Conservation (phyloP, 2,329 filamentous ascomycete species). For the Claviceps citrina region DNA sequence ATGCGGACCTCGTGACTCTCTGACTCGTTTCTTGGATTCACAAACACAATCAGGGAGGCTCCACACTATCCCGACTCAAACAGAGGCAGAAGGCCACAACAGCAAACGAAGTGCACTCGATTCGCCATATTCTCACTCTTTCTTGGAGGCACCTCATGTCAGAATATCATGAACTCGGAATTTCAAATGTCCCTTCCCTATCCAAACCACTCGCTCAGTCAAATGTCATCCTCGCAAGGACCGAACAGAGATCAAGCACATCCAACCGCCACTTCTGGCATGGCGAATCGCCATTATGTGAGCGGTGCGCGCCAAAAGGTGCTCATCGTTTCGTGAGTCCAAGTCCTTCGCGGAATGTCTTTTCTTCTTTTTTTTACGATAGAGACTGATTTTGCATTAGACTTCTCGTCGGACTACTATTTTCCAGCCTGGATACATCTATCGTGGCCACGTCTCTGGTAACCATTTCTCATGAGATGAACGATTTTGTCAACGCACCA, state of each 20-base stretch:
- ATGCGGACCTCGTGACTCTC: background rate
- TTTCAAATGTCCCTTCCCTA: slow-evolving; percentile 19
- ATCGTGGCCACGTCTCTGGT: slow-evolving; percentile 43
- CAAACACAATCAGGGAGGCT: background rate
- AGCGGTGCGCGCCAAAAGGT: slow-evolving; percentile 12
- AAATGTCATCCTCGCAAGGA: slow-evolving; percentile 13
- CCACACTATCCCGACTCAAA: background rate
- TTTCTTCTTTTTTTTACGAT: too few relatives aligned
- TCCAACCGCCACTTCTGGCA: background rate
- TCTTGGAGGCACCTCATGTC: background rate
- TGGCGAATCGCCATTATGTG: slow-evolving; percentile 2
- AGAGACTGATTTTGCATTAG: slow-evolving; percentile 14
- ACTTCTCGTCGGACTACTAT: slow-evolving; percentile 36
- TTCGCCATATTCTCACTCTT: background rate
- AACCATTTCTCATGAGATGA: slow-evolving; percentile 37
- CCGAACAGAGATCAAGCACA: background rate
- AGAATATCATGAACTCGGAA: slow-evolving; percentile 12
- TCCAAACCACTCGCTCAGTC: slow-evolving; percentile 18
- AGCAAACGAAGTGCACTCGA: slow-evolving; percentile 1
- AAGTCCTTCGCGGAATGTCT: too few relatives aligned
- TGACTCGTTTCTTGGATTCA: slow-evolving; percentile 1
- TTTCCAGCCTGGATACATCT: slow-evolving; percentile 41
- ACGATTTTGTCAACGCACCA: slow-evolving; percentile 34
- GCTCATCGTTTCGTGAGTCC: slow-evolving; percentile 22
- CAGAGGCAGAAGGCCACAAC: background rate